These are phyloP conservation scores for Paecilomyces sp. DNA, from an alignment of 2,329 filamentous ascomycete species.

Conservation along the genomic window DNA sequence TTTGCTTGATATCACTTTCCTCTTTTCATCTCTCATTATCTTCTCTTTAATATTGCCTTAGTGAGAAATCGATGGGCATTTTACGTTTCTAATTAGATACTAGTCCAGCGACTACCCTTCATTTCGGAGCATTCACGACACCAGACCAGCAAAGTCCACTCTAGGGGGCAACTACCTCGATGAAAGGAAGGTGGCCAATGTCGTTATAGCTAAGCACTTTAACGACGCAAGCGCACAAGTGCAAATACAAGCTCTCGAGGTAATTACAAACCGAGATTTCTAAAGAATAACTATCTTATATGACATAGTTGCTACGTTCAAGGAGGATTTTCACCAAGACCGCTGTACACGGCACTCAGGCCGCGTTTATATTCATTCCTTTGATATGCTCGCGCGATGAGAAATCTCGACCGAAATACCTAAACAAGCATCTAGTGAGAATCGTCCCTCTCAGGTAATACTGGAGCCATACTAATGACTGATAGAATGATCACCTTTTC, in stretches of 20 bases:
- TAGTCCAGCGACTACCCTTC: constrained; percentile 4
- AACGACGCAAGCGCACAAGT: constrained; percentile 66
- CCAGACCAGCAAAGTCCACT: constrained; percentile 14
- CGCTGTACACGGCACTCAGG: constrained; percentile 65
- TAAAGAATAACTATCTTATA: constrained; percentile 7
- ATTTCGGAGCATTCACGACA: constrained; percentile 9
- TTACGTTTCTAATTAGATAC: background rate
- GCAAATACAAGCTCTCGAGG: constrained; percentile 70
- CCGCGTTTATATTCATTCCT: constrained; percentile 72
- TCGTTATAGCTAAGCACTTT: constrained; percentile 75
- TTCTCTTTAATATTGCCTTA: background rate
- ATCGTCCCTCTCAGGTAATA: background rate
- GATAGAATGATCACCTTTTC: constrained; percentile 71
- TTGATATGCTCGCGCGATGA: constrained; percentile 46
- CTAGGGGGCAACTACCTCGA: constrained; percentile 32
- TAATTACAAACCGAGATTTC: constrained; percentile 14
- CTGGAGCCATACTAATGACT: constrained; percentile 3
- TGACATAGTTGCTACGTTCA: constrained; percentile 64
- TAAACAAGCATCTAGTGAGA: constrained; percentile 38
- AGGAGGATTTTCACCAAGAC: constrained; percentile 70
- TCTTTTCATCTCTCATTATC: too few species aligned
- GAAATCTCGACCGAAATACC: constrained; percentile 16
- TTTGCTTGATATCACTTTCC: background rate
- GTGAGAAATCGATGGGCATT: background rate
- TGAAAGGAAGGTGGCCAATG: constrained; percentile 61